These are phyloP conservation scores for Ulvella scutata DNA, from an alignment of 139 green algal genomes.

Conservation along the genomic window DNA sequence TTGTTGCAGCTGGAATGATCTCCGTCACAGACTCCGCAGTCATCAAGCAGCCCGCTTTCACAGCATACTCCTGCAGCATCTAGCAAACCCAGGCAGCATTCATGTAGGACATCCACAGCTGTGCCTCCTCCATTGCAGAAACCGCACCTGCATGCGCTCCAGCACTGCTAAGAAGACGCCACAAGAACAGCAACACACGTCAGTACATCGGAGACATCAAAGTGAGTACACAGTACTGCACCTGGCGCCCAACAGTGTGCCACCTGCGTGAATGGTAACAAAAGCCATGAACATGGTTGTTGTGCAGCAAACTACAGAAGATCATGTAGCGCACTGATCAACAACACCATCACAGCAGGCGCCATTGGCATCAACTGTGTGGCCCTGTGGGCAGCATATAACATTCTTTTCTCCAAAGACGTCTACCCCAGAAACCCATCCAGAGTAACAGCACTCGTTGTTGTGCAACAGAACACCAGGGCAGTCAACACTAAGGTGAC, in stretches of 20 bases:
- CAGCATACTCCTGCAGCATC: background rate
- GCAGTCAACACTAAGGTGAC: background rate
- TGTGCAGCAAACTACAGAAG: too few species aligned
- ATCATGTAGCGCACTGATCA: background rate
- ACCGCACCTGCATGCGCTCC: background rate
- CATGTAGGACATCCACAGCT: background rate
- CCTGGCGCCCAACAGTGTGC: too few species aligned
- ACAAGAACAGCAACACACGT: too few species aligned
- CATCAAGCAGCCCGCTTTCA: background rate
- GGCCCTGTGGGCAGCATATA: background rate
- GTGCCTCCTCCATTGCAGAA: slow-evolving; percentile 1
- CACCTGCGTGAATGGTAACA: too few species aligned
- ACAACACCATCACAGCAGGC: background rate
- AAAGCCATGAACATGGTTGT: too few species aligned
- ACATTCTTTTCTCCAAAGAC: background rate
- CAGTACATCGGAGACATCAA: too few species aligned
- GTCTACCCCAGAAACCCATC: background rate
- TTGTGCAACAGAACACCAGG: background rate
- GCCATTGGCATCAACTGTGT: background rate
- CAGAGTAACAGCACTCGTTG: background rate
- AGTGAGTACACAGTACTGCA: too few species aligned
- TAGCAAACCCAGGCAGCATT: background rate
- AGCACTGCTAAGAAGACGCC: too few species aligned
- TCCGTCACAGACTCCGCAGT: background rate
- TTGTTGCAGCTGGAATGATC: background rate